These are phyloP conservation scores for Violaceomyces palustris DNA, from an alignment of 1,284 basidiomycete species.

Conservation along the genomic window DNA sequence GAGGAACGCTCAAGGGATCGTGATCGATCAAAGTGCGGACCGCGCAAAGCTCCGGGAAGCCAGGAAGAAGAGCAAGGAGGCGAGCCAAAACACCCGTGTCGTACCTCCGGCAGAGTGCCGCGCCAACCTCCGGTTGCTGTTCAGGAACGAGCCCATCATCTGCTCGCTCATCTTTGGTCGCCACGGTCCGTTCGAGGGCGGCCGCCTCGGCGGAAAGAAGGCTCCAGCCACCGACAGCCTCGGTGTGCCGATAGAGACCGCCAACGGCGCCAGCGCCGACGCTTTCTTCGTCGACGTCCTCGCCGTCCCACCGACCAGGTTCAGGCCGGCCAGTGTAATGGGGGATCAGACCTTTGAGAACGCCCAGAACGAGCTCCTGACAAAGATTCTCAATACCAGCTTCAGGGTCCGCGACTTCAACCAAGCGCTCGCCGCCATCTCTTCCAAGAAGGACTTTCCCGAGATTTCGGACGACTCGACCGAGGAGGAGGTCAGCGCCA, in stretches of 20 bases:
- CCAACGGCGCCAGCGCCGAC: constrained; percentile 67
- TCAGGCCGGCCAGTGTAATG: constrained; percentile 88
- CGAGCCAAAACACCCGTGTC: constrained; percentile 65
- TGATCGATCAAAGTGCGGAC: too few relatives aligned
- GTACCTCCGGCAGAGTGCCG: constrained; percentile 87
- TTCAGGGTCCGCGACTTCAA: constrained; percentile 58
- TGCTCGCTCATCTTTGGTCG: constrained; percentile 86
- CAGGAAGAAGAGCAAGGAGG: constrained; percentile 41
- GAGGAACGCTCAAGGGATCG: constrained; percentile 57
- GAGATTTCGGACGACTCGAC: constrained; percentile 40
- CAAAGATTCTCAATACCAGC: constrained; percentile 74
- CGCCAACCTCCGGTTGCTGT: constrained; percentile 82
- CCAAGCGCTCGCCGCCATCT: constrained; percentile 63
- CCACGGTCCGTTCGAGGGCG: constrained; percentile 70
- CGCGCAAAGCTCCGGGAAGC: too few relatives aligned
- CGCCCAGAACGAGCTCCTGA: constrained; percentile 89
- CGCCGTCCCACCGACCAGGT: constrained; percentile 87
- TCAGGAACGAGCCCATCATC: constrained; percentile 74
- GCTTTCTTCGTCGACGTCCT: constrained; percentile 97
- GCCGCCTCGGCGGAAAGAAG: constrained; percentile 17
- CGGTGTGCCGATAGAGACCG: constrained; percentile 20
- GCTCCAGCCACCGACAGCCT: constrained; percentile 10
- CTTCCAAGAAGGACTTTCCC: constrained; percentile 59
- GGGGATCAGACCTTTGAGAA: constrained; percentile 92
- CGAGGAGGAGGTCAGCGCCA: constrained; percentile 55